A percentile compares a stretch with the other conserved stretches of the same genome.
phyloP scores from a whole-genome alignment of 2,329 filamentous ascomycete species.

The Aspergillus bombycis region DNA sequence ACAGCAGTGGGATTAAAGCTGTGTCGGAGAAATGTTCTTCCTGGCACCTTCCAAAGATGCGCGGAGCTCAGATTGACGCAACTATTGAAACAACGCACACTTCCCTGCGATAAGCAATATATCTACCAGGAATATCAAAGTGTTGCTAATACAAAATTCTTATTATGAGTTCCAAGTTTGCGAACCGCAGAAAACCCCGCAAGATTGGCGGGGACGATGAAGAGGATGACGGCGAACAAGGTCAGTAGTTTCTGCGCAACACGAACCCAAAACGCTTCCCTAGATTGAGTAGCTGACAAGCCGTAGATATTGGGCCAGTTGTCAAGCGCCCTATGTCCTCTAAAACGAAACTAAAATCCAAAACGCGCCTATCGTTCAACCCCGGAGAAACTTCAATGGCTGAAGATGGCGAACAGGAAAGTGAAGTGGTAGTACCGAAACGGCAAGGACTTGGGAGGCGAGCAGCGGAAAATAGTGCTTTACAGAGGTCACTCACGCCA shows the following conservation, averaged over 20 bases:
- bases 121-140: background rate
- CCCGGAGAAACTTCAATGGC: slow-evolving; percentile 59
- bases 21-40: slow-evolving; percentile 40
- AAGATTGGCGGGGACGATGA: slow-evolving; percentile 76
- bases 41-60: slow-evolving; percentile 29
- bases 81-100: background rate
- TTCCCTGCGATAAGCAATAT: slow-evolving; percentile 4
- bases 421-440: slow-evolving; percentile 63
- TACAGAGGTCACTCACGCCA: slow-evolving; percentile 57
- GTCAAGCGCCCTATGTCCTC: slow-evolving; percentile 56
- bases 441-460: slow-evolving; percentile 62
- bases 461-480: slow-evolving; percentile 68
- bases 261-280: background rate
- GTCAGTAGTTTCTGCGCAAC: slow-evolving; percentile 39
- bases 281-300: slow-evolving; percentile 23
- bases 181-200: slow-evolving; percentile 68
- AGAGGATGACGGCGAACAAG: slow-evolving; percentile 40
- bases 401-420: slow-evolving; percentile 57
- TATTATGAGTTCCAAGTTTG: slow-evolving; percentile 61
- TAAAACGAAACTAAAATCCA: slow-evolving; percentile 70
- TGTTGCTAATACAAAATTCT: background rate
- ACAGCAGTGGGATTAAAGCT: slow-evolving; percentile 29
- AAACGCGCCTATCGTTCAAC: slow-evolving; percentile 77
- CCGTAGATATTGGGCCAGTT: slow-evolving; percentile 50
- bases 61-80: background rate